Base-by-base conservation (phyloP, 371 early-diverging fungal species). In the Mucor irregularis region DNA sequence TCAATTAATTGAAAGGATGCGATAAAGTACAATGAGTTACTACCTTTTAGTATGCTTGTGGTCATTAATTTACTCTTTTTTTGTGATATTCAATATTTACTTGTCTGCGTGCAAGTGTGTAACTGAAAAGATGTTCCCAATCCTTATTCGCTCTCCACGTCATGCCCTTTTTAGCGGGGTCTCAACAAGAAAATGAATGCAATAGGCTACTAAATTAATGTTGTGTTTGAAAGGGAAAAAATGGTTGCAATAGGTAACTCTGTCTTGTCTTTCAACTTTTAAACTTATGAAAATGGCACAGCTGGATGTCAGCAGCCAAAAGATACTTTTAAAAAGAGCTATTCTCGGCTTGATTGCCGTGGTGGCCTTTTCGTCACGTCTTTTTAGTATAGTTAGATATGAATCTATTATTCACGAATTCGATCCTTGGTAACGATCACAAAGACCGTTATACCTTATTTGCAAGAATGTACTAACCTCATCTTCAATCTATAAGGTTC, bases 351-450 rank as follows among this genome's bases (percentile, higher is more conserved):
- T 94, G 22, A 94, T 99, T 61, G 89, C 92, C 21, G 58, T 89
- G 3, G 86, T 94, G 16, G 95, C 97, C 30, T 91, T 98, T 68
- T 81, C 90, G 38, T 90, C 92, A 51, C 93, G 99, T 62, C 82
- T 99, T 34, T 97, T 97, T 73, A 96, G 97, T 63, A 93, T 98
- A 57, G 85, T 97, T 50, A 90, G 97, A 22, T 99, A 94, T 74
- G 99, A 88, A 75, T 87, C 86, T 42, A 92, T 98, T 56, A 99
- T 99, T 76, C 99, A 99, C 84, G 99, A 99, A 78, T 99, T 98
- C 71, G 99, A 99, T 73, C 99, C 99, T 35, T 99, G 92, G 92
- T 79, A 74, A 63, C 34, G 28, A 6, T 42, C 9, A 46, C 22
- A 29, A 28, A 29, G 16, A 25, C 5, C 44, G 4, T 38, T 22